Base-by-base conservation (phyloP, 1,284 basidiomycete species). In the Apiotrichum montevideense region DNA sequence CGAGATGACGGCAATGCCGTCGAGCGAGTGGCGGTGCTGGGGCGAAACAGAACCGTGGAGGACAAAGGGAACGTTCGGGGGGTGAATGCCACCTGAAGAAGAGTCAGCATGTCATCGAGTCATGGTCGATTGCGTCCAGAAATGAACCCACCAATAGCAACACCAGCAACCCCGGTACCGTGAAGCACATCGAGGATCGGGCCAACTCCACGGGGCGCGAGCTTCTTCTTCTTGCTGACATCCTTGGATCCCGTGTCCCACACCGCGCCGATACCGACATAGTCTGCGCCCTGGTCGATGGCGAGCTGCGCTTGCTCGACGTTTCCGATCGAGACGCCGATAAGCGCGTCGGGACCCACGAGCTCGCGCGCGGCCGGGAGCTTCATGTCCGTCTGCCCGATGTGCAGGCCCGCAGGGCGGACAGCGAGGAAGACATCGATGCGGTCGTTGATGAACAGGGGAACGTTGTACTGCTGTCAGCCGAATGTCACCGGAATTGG, bases 381-480 rank as follows among this genome's bases (percentile, higher is more conserved):
- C 2, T 89, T 85, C 81, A 94, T 88, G 72, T 98, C 94, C 0
- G 84, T 84, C 77, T 98, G 94, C 3, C 94, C 94, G 51, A 98
- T 80, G 69, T 98, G 94, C 9, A 97, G 84, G 5, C 90, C 93
- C 51, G 85, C 84, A 2, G 86, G 86, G 8, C 82, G 79, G 32
- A 89, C 79, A 8, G 88, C 87, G 34, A 93, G 80, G 5, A 88
- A 89, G 46, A 96, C 84, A 67, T 95, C 92, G 58, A 94, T 80
- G 11, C 92, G 85, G 76, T 95, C 92, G 69, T 98, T 97, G 77
- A 98, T 89, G 58, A 98, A 79, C 34, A 98, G 79, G 0, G 90
- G 91, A 21, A 96, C 84, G 50, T 82, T 81, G 79, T 93, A 89
- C 76, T 80, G 63, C 13, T 13, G 37, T 39, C 37, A 39, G 37